Evolutionary conservation across 2,329 filamentous ascomycete species (phyloP).

Genomic region (Grosmannia huntii): DNA sequence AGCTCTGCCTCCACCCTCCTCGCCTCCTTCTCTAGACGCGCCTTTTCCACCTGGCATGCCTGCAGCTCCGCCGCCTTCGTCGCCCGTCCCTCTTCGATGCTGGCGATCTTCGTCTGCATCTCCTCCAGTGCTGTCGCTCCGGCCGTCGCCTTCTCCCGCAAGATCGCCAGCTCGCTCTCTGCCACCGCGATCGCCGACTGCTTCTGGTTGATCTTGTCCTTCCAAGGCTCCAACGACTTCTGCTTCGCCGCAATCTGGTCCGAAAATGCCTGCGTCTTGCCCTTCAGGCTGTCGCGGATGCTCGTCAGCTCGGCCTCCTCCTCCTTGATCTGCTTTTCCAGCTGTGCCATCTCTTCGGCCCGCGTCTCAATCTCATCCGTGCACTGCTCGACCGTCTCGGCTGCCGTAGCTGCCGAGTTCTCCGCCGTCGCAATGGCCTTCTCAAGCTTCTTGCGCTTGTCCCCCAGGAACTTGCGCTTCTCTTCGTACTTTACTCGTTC

Average conservation of each 20-base stretch:
- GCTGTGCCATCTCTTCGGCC: constrained; percentile 55
- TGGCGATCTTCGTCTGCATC: constrained; percentile 62
- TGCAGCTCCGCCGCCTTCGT: constrained; percentile 65
- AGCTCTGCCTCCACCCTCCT: constrained; percentile 60
- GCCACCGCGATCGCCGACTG: constrained; percentile 88
- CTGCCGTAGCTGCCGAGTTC: constrained; percentile 59
- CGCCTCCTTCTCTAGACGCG: constrained; percentile 60
- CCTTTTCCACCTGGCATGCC: constrained; percentile 60
- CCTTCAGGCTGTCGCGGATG: constrained; percentile 82
- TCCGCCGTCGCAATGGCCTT: constrained; percentile 72
- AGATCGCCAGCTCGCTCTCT: constrained; percentile 84
- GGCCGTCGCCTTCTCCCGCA: constrained; percentile 79
- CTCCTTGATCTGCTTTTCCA: constrained; percentile 62
- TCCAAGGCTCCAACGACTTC: constrained; percentile 91
- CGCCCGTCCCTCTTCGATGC: constrained; percentile 57
- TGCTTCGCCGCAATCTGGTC: constrained; percentile 88
- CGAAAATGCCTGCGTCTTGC: constrained; percentile 89
- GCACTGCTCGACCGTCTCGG: constrained; percentile 66
- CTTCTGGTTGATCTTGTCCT: constrained; percentile 92
- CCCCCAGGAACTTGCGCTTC: constrained; percentile 84
- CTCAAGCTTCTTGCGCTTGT: constrained; percentile 90
- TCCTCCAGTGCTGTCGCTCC: constrained; percentile 77
- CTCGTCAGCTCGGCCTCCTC: constrained; percentile 72
- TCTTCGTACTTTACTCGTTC: constrained; percentile 96
- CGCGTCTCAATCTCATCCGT: constrained; percentile 66